Percentiles rank a stretch among this genome's conserved stretches.
Conservation (phyloP, 1,284 basidiomycete species). For the Blastosporella zonata region DNA sequence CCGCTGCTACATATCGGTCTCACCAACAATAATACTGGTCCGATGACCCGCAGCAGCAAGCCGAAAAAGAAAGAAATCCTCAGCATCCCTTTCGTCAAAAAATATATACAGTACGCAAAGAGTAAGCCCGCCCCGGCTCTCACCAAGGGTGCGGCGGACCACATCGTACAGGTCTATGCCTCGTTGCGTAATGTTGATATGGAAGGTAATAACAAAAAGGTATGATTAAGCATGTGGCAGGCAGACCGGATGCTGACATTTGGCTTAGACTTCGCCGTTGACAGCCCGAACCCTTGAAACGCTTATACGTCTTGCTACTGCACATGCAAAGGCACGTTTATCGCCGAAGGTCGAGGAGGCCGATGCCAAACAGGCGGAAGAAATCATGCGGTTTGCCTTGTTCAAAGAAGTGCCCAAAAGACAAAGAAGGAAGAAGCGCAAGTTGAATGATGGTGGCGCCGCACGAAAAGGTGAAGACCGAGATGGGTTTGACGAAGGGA, state of each 20-base stretch:
- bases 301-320: constrained; percentile 95
- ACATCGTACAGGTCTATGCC: constrained; percentile 93
- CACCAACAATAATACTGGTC: constrained; percentile 37
- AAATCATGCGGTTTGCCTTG: constrained; percentile 94
- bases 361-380: constrained; percentile 91
- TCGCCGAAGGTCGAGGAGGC: constrained; percentile 81
- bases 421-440: constrained; percentile 76
- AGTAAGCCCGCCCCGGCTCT: constrained; percentile 81
- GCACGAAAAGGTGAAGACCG: constrained; percentile 48
- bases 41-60: constrained; percentile 54
- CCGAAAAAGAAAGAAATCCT: constrained; percentile 79
- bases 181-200: constrained; percentile 90
- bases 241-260: constrained; percentile 8
- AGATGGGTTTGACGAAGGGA: constrained; percentile 43
- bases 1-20: constrained; percentile 91
- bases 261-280: constrained; percentile 84
- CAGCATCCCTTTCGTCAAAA: constrained; percentile 94
- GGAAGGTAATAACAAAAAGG: constrained; percentile 88
- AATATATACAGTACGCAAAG: constrained; percentile 98
- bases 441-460: constrained; percentile 64
- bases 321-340: constrained; percentile 94
- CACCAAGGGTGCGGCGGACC: constrained; percentile 92
- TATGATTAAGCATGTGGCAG: constrained; percentile 30
- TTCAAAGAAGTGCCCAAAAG: constrained; percentile 96
- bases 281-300: constrained; percentile 99